A percentile compares a stretch with the other conserved stretches of the same genome.
phyloP scores from a whole-genome alignment of 345 rosid species.

The Brassica rapa region DNA sequence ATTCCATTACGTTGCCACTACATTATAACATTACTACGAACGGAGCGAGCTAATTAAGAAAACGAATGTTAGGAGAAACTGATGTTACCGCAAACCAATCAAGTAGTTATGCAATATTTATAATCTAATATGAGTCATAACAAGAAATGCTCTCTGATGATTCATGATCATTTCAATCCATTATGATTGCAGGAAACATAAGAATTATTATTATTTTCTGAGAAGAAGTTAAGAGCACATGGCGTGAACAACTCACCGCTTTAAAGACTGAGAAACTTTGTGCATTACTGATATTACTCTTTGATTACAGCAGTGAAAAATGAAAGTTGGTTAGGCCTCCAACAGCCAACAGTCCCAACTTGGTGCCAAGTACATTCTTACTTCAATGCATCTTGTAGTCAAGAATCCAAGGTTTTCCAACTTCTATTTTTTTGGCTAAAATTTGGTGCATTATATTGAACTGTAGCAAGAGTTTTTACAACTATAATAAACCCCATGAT shows the following conservation, averaged over 20 bases:
- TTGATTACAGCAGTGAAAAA: conserved; percentile 47
- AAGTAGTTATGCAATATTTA: not conserved
- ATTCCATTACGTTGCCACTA: not conserved
- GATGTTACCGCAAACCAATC: not conserved
- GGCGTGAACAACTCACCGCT: conserved; percentile 3
- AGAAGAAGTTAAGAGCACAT: conserved; percentile 8
- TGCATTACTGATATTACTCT: conserved; percentile 59
- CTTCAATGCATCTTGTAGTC: conserved; percentile 49
- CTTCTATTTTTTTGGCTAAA: not conserved
- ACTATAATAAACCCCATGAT: not conserved
- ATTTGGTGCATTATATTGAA: not conserved
- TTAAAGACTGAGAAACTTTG: conserved; percentile 41
- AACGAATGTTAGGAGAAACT: not conserved
- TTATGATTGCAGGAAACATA: not conserved
- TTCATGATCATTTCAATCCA: not conserved
- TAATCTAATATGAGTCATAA: not conserved
- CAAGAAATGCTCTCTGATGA: not conserved
- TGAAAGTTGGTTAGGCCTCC: conserved; percentile 49
- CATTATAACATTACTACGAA: not conserved
- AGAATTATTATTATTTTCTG: too few species aligned
- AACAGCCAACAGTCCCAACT: conserved; percentile 43
- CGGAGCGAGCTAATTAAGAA: not conserved
- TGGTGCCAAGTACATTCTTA: conserved; percentile 43
- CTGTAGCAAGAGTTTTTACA: not conserved
- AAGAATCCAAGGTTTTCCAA: conserved; percentile 35